Percentiles rank a stretch among this genome's conserved stretches.
Conservation (phyloP, 2,329 filamentous ascomycete species). For the Arthrobotrys megalospora region DNA sequence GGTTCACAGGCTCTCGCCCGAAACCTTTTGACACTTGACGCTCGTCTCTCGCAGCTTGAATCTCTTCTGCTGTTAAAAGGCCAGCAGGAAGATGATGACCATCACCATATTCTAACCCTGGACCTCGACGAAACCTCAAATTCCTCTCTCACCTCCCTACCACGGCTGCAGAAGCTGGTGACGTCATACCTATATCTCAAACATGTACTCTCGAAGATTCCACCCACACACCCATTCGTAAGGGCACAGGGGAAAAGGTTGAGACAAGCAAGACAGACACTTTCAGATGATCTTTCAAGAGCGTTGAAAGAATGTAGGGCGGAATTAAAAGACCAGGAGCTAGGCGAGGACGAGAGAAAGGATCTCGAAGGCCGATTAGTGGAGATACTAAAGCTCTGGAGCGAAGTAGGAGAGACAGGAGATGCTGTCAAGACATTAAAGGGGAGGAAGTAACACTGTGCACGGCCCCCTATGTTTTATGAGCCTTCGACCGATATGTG, state of each 20-base stretch:
- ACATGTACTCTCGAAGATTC: conserved; percentile 70
- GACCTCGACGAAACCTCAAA: conserved; percentile 65
- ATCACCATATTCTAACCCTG: conserved; percentile 64
- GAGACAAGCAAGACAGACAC: conserved; percentile 74
- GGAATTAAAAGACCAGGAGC: conserved; percentile 64
- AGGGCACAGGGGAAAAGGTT: conserved; percentile 73
- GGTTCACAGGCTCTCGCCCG: conserved; percentile 49
- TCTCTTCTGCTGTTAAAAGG: conserved; percentile 50
- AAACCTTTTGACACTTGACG: conserved; percentile 58
- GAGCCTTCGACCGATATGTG: background rate
- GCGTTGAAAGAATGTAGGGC: conserved; percentile 72
- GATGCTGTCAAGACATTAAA: conserved; percentile 75
- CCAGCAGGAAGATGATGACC: conserved; percentile 43
- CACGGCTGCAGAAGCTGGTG: conserved; percentile 72
- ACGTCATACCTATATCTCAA: conserved; percentile 74
- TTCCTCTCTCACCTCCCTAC: conserved; percentile 64
- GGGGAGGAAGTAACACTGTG: conserved; percentile 59
- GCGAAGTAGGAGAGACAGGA: conserved; percentile 74
- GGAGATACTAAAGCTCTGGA: conserved; percentile 74
- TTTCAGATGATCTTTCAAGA: conserved; percentile 77
- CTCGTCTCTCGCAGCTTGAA: conserved; percentile 56
- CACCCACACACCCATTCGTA: conserved; percentile 76
- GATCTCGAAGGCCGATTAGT: conserved; percentile 69
- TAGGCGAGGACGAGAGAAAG: conserved; percentile 65
- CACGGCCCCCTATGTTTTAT: background rate